Evolutionary conservation across 768 basidiomycete species (phyloP).

Genomic region (Mycena maculata): DNA sequence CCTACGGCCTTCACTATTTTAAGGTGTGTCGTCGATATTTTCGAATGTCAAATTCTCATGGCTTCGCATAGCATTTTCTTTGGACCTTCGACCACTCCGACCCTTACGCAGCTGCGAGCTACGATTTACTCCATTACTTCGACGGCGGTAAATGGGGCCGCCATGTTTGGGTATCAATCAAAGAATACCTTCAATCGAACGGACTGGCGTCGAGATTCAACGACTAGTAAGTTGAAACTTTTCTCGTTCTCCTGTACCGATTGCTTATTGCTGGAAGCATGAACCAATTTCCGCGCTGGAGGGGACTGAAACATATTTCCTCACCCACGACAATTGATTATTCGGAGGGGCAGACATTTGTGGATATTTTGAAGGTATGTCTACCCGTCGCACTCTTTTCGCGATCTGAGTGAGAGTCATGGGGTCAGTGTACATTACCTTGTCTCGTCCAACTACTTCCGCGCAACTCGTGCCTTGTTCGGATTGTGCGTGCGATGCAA

Average conservation of each 20-base stretch:
- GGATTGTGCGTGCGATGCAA: constrained; percentile 2
- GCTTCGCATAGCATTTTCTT: neutral
- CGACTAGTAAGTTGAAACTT: neutral
- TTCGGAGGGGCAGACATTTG: constrained; percentile 4
- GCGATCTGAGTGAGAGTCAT: neutral
- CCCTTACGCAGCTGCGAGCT: neutral
- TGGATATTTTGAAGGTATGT: constrained; percentile 5
- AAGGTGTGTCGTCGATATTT: neutral
- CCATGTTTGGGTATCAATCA: constrained; percentile 5
- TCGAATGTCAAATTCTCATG: neutral
- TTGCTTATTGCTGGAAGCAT: neutral
- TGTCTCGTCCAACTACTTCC: constrained; percentile 18
- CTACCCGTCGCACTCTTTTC: neutral
- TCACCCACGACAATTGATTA: constrained; percentile 12
- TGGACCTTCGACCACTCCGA: constrained; percentile 3
- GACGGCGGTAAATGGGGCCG: constrained; percentile 17
- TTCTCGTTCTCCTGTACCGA: neutral
- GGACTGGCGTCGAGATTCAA: constrained; percentile 8
- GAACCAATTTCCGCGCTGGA: constrained; percentile 3
- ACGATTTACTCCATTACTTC: constrained; percentile 12
- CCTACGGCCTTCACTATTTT: neutral
- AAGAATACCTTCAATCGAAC: constrained; percentile 7
- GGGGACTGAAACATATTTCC: neutral
- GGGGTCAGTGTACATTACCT: neutral
- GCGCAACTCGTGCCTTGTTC: neutral